Conservation (phyloP, 2,329 filamentous ascomycete species). For the Sphaerostilbella broomeana region DNA sequence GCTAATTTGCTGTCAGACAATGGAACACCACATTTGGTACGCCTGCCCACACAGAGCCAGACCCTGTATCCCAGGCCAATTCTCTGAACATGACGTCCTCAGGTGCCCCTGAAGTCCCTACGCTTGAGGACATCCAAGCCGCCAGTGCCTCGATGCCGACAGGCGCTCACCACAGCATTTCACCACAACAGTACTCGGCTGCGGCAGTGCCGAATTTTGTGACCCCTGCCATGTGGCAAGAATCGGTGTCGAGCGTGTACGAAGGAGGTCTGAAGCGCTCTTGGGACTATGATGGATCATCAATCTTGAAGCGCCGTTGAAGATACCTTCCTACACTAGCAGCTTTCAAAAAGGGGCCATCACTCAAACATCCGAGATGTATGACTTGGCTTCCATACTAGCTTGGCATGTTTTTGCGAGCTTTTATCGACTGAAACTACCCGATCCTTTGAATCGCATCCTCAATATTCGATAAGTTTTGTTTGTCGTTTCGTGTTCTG, state of each 20-base stretch:
- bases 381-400: too few species aligned
- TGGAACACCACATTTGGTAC: conserved; percentile 94
- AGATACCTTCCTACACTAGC: background rate
- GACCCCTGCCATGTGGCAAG: conserved; percentile 67
- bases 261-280: conserved; percentile 56
- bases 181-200: conserved; percentile 46
- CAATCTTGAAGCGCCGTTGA: conserved; percentile 27
- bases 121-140: conserved; percentile 47
- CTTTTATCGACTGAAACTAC: too few species aligned
- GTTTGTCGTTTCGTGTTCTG: too few species aligned
- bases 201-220: conserved; percentile 53
- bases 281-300: conserved; percentile 49
- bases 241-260: conserved; percentile 63
- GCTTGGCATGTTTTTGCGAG: too few species aligned
- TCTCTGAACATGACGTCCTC: conserved; percentile 47
- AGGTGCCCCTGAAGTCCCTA: conserved; percentile 48
- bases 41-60: conserved; percentile 34
- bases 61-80: conserved; percentile 37
- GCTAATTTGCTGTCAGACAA: conserved; percentile 53
- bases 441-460: too few species aligned
- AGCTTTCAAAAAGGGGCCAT: background rate
- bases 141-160: conserved; percentile 39
- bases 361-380: too few species aligned
- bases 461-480: too few species aligned
- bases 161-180: conserved; percentile 37